Conservation (phyloP, 116 monocot species). For the Papilionanthe hybrid region DNA sequence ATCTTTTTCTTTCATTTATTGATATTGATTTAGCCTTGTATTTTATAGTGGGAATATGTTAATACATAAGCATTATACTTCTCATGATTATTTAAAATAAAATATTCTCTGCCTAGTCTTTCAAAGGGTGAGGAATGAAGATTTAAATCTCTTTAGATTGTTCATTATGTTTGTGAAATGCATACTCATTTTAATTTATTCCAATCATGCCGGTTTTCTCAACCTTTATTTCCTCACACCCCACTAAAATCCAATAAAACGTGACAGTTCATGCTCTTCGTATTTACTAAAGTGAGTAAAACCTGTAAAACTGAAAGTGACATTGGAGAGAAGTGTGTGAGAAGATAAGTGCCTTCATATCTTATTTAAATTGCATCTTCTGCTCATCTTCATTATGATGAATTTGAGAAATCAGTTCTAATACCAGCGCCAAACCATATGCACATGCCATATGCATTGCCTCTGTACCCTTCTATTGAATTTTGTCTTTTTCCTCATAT, state of each 20-base stretch:
- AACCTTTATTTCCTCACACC: not conserved
- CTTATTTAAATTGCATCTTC: not conserved
- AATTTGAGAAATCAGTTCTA: not conserved
- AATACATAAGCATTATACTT: not conserved
- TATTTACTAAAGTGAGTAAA: too few species aligned
- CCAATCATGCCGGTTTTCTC: not conserved
- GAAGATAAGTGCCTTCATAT: too few species aligned
- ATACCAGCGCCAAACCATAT: not conserved
- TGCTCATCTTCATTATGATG: not conserved
- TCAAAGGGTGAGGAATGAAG: not conserved
- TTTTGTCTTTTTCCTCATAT: not conserved
- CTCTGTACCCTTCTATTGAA: not conserved
- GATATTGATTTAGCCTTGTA: not conserved
- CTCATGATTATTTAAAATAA: not conserved
- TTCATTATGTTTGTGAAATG: not conserved
- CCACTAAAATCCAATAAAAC: not conserved
- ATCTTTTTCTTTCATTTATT: conserved; percentile 12
- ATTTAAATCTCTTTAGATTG: not conserved
- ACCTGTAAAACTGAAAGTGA: too few species aligned
- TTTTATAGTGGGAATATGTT: not conserved
- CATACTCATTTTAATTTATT: not conserved
- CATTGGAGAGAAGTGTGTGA: too few species aligned
- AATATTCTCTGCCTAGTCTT: not conserved
- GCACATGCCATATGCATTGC: not conserved
- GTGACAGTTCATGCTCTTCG: not conserved